Evolutionary conservation across 179 eudicot species (phyloP).

Genomic region (Heliamphora pulchella): DNA sequence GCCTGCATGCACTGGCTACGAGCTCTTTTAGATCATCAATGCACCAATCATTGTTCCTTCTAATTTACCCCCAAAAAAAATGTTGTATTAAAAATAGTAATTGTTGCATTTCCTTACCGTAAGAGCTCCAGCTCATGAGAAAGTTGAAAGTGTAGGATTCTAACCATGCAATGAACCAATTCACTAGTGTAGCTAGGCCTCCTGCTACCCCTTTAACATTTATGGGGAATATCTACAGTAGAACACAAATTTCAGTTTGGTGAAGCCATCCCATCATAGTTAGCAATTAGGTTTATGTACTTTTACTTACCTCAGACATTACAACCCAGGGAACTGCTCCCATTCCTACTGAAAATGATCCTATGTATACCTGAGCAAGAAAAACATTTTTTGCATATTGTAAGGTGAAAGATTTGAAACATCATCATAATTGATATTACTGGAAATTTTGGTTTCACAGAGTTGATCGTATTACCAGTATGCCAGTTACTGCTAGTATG

Average conservation of each 20-base stretch:
- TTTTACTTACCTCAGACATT: slow-evolving; percentile 49
- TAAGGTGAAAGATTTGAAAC: background rate
- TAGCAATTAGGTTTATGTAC: background rate
- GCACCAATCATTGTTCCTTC: background rate
- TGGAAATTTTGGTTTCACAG: background rate
- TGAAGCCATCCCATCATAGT: background rate
- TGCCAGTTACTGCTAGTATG: slow-evolving; percentile 51
- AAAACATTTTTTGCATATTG: background rate
- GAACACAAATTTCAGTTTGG: background rate
- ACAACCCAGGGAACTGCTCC: slow-evolving; percentile 97
- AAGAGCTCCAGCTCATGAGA: slow-evolving; percentile 83
- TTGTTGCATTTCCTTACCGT: slow-evolving; percentile 39
- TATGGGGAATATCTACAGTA: slow-evolving; percentile 69
- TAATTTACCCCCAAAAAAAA: background rate
- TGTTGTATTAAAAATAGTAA: background rate
- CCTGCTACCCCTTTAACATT: slow-evolving; percentile 86
- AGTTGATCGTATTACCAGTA: slow-evolving; percentile 42
- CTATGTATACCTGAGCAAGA: slow-evolving; percentile 49
- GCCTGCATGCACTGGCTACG: background rate
- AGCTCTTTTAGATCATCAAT: background rate
- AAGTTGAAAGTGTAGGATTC: slow-evolving; percentile 81
- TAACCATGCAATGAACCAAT: slow-evolving; percentile 93
- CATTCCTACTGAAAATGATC: slow-evolving; percentile 79
- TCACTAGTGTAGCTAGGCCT: slow-evolving; percentile 77
- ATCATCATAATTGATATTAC: background rate